A percentile compares a stretch with the other conserved stretches of the same genome.
phyloP scores from a whole-genome alignment of 1,139 yeast genomes.

The Yueomyces sp. region DNA sequence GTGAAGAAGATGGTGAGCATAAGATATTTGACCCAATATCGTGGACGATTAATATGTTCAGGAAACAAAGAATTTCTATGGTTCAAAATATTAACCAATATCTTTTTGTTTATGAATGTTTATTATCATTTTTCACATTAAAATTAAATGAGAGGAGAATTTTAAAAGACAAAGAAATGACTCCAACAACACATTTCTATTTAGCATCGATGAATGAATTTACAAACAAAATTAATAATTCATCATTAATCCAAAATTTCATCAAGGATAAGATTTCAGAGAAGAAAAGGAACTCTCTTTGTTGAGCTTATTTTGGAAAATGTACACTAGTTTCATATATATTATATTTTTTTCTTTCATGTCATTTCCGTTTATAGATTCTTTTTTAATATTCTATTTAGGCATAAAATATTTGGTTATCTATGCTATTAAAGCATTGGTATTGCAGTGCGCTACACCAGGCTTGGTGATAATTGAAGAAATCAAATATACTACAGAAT shows the following conservation, averaged over 20 bases:
- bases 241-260: conserved; percentile 1
- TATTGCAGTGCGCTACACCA: too few relatives aligned
- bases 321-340: too few relatives aligned
- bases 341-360: too few relatives aligned
- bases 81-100: conserved; percentile 74
- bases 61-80: conserved; percentile 72
- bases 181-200: background rate
- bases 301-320: too few relatives aligned
- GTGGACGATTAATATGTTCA: conserved; percentile 35
- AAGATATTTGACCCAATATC: conserved; percentile 37
- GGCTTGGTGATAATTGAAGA: too few relatives aligned
- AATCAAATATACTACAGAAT: background rate
- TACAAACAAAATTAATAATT: conserved; percentile 1
- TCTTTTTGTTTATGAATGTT: conserved; percentile 55
- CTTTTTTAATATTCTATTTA: too few relatives aligned
- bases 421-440: too few relatives aligned
- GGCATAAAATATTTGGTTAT: too few relatives aligned
- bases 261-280: conserved; percentile 1
- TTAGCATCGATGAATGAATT: background rate
- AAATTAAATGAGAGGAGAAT: conserved; percentile 6
- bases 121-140: conserved; percentile 21
- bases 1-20: background rate
- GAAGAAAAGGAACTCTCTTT: background rate
- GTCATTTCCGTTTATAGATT: background rate
- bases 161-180: background rate